Base-by-base conservation (phyloP, 257 asterid species). In the Prunella vulgaris region DNA sequence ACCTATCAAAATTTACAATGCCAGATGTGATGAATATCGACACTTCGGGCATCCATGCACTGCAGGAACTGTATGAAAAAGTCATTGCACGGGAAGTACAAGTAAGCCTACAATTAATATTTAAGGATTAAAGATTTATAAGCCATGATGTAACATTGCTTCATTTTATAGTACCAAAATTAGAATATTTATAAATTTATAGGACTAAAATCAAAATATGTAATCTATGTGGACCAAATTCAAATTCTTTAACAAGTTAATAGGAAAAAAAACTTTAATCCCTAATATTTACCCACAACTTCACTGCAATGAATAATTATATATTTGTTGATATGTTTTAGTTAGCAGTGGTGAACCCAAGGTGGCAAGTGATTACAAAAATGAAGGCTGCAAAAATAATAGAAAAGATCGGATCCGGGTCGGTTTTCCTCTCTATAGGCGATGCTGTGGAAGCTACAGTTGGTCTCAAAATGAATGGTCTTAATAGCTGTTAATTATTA, bases 311-410 rank as follows among this genome's bases (percentile, higher is more conserved):
- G 2, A 51, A 18, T 7, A 5, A 25, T 7, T 25, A n/a, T 60
- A 3, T 33, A 22, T 25, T 20, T 32, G 1, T 18, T 32, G 13
- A 2, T 14, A 44, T 24, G 9, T 37, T 76, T 58, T 80, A 90
- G 97, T 60, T 91, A 58, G 91, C 87, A 3, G 13, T 88, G 76
- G 90, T 86, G 68, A 85, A 80, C 71, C 96, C 97, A 46, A 88
- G 86, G 71, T 91, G 96, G 97, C 88, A 81, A 72, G 97, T 88
- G 78, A 81, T 91, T 2, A 76, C 74, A 12, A 91, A 91, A 63
- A 77, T 91, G 82, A 91, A 87, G 71, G 75, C 81, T 64, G 83
- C 93, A 27, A 82, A 85, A 48, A 66, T 88, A 35, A 69, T 81
- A 1, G 88, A 88, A 22, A 87, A 88, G 60, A 66, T 87, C 27